phyloP scores from a whole-genome alignment of 2,329 filamentous ascomycete genomes.

The Rhinocladiella similis region DNA sequence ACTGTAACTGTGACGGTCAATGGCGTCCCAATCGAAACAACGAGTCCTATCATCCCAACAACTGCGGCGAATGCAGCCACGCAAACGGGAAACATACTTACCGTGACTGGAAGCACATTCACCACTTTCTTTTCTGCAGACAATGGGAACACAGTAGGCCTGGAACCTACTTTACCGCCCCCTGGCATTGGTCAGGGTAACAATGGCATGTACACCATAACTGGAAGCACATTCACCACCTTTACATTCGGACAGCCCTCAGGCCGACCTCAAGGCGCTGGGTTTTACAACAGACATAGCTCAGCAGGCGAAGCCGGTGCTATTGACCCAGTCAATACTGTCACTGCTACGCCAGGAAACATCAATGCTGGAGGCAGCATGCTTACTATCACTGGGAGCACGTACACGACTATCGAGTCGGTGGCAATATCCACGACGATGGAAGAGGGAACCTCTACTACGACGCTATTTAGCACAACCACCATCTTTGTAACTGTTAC shows the following conservation, averaged over 20 bases:
- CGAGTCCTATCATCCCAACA: slow-evolving; percentile 2
- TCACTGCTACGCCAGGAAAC: slow-evolving; percentile 1
- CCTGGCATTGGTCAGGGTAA: not conserved
- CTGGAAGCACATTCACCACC: slow-evolving; percentile 2
- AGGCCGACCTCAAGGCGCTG: not conserved
- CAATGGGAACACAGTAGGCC: not conserved
- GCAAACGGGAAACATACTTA: slow-evolving; percentile 2
- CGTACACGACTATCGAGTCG: slow-evolving; percentile 5
- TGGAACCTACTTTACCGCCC: not conserved
- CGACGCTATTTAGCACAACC: not conserved
- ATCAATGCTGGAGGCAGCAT: not conserved
- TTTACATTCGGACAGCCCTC: not conserved
- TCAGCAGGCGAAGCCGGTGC: not conserved
- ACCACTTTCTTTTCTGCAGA: slow-evolving; percentile 9
- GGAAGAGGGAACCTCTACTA: not conserved
- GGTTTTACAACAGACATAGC: not conserved
- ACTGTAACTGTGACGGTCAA: slow-evolving; percentile 15
- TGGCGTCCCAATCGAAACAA: not conserved
- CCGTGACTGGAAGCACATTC: slow-evolving; percentile 10
- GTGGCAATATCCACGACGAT: not conserved
- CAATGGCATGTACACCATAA: slow-evolving; percentile 4
- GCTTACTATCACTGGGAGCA: slow-evolving; percentile 2
- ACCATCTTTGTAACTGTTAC: not conserved
- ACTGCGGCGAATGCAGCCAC: not conserved
- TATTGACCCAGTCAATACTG: not conserved